phyloP scores from a whole-genome alignment of 176 grass and related monocot genomes.

The Chrysopogon serrulatus region DNA sequence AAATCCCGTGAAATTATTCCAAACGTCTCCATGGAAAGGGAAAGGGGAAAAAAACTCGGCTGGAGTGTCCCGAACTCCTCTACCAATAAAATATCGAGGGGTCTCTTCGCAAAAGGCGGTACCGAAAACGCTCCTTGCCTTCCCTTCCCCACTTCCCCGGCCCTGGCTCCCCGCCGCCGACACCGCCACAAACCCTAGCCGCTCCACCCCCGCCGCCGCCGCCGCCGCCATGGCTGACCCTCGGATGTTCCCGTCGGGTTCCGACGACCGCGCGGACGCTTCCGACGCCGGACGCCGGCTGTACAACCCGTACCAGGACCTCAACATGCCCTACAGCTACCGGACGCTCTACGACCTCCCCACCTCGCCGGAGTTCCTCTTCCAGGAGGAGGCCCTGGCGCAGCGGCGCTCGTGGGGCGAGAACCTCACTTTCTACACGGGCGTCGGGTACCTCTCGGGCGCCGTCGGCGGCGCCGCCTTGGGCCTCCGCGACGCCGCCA shows the following conservation, averaged over 20 bases:
- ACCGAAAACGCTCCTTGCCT: background rate
- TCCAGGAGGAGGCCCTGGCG: constrained; percentile 74
- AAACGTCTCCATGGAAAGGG: background rate
- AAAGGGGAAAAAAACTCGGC: background rate
- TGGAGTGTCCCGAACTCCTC: background rate
- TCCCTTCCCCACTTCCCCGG: background rate
- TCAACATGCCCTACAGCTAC: constrained; percentile 60
- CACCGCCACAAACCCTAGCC: constrained; percentile 33
- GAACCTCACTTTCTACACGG: constrained; percentile 95
- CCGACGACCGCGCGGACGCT: constrained; percentile 29
- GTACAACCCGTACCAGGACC: constrained; percentile 78
- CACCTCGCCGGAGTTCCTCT: constrained; percentile 92
- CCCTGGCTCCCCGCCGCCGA: background rate
- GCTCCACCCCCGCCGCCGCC: background rate
- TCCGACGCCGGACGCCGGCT: constrained; percentile 22
- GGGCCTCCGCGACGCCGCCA: constrained; percentile 61
- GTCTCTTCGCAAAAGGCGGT: constrained; percentile 15
- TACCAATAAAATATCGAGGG: constrained; percentile 8
- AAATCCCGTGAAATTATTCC: no score
- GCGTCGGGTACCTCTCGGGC: constrained; percentile 75
- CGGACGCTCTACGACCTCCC: constrained; percentile 75
- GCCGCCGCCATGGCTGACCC: constrained; percentile 75
- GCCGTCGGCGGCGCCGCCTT: constrained; percentile 59
- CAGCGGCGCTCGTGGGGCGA: constrained; percentile 95
- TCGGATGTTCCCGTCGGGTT: constrained; percentile 31